Base-by-base conservation (phyloP, 164 flowering plant species). In the Berberis thunbergii region DNA sequence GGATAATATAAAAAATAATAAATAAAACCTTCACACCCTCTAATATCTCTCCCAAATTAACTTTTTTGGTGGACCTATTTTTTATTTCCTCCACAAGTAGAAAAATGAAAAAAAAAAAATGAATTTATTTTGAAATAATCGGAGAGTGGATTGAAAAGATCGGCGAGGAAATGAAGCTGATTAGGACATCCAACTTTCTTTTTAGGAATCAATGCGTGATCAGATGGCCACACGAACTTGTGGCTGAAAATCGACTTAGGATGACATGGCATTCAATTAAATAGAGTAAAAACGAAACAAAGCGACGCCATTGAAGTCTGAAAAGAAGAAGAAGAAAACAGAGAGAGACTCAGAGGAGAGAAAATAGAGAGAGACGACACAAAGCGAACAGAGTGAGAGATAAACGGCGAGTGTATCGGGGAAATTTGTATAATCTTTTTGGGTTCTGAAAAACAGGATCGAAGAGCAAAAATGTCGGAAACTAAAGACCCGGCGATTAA, bases 401-500 rank as follows among this genome's bases (percentile, higher is more conserved):
- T 4, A 1, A 40, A 65, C 40, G 46, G 45, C 54, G 49, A 49
- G 39, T 53, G 4, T 42, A 13, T 66, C 57, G 57, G 46, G 13
- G 26, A 26, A 26, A 26, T 26, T 26, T 26, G 26, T 26, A 26
- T 26, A 0, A 26, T 26, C 26, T 26, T 26, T 26, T 26, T 26
- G 41, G 43, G 43, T 50, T 3, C 56, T 13, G 12, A 52, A 10
- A 52, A 43, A 38, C 8, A 3, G 40, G n/a, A 42, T 41, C 39
- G 7, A 65, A 44, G 41, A 41, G 11, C 60, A 41, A 54, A 59
- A 65, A 70, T 70, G 73, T 49, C 53, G 59, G 70, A 59, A 55
- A 49, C 41, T 9, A 79, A 69, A 58, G 81, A 79, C 59, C 79
- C 82, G 38, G 82, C 78, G 40, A 74, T 84, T 49, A 84, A 65